phyloP scores from a whole-genome alignment of 345 rosid species.

The Anacardium occidentale region DNA sequence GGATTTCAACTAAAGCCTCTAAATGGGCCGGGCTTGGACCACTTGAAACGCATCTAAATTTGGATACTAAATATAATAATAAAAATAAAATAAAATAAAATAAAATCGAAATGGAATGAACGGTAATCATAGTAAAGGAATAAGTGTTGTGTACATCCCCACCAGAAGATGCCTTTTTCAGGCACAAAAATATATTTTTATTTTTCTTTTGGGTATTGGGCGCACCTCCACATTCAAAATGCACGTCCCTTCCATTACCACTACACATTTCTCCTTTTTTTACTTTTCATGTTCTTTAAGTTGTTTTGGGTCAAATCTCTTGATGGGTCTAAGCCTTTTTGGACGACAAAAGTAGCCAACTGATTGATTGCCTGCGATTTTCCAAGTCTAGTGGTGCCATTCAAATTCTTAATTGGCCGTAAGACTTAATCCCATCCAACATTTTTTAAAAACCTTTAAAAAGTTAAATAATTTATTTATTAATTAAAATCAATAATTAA shows the following conservation, averaged over 20 bases:
- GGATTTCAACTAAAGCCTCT: slow-evolving; percentile 11
- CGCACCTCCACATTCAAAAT: slow-evolving; percentile 29
- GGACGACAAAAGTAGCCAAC: slow-evolving; percentile 19
- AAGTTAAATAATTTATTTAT: too few species aligned
- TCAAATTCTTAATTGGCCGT: not conserved
- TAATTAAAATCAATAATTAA: too few species aligned
- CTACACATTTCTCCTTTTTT: not conserved
- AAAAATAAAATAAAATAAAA: too few species aligned
- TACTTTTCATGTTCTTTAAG: not conserved
- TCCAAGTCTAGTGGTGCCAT: not conserved
- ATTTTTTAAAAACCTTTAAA: too few species aligned
- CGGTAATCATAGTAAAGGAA: slow-evolving; percentile 11
- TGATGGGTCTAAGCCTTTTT: slow-evolving; percentile 29
- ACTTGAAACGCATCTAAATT: slow-evolving; percentile 13
- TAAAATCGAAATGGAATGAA: too few species aligned
- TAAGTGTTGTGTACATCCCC: slow-evolving; percentile 28
- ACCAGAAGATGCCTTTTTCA: slow-evolving; percentile 5
- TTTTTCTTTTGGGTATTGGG: slow-evolving; percentile 4
- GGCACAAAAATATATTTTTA: not conserved
- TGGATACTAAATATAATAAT: not conserved
- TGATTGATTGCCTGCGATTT: not conserved
- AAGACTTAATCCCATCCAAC: too few species aligned
- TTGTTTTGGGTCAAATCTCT: slow-evolving; percentile 23
- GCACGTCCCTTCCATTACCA: slow-evolving; percentile 30
- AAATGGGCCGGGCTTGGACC: slow-evolving; percentile 41